Evolutionary conservation across 2,329 filamentous ascomycete species (phyloP).

Genomic region (Mollisiaceae sp.): DNA sequence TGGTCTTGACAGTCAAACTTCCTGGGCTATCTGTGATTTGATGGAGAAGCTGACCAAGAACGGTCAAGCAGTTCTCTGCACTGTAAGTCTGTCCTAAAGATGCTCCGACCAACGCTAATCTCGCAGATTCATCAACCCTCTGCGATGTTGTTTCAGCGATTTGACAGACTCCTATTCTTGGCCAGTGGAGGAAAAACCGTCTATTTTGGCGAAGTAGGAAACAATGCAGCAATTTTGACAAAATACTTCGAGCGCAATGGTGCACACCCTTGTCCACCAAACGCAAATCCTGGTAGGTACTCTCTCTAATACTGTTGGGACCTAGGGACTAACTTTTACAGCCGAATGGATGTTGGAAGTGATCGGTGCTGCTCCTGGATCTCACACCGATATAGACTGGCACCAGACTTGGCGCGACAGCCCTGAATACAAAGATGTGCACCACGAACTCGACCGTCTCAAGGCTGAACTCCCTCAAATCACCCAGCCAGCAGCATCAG

Average conservation of each 20-base stretch:
- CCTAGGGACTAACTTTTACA: background rate
- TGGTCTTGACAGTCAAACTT: constrained; percentile 89
- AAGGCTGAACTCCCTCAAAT: constrained; percentile 50
- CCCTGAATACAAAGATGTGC: constrained; percentile 47
- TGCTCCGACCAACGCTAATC: constrained; percentile 10
- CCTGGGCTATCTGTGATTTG: constrained; percentile 87
- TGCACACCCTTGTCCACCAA: constrained; percentile 64
- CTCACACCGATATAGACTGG: constrained; percentile 66
- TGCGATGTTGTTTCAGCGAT: constrained; percentile 90
- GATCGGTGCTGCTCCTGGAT: constrained; percentile 63
- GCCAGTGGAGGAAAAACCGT: constrained; percentile 76
- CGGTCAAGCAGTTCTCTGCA: constrained; percentile 90
- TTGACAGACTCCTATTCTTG: constrained; percentile 79
- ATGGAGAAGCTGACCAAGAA: constrained; percentile 87
- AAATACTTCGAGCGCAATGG: constrained; percentile 78
- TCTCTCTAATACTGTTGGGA: background rate
- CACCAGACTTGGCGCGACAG: constrained; percentile 63
- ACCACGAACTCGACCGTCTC: constrained; percentile 57
- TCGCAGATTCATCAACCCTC: constrained; percentile 84
- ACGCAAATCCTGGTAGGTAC: constrained; percentile 65
- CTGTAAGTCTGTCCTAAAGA: constrained; percentile 43
- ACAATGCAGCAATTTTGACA: constrained; percentile 69
- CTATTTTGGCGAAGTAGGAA: constrained; percentile 81
- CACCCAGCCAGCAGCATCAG: constrained; percentile 17
- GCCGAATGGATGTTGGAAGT: constrained; percentile 78